Conservation (phyloP, 768 basidiomycete species). For the Clitopilus passeckerianus region DNA sequence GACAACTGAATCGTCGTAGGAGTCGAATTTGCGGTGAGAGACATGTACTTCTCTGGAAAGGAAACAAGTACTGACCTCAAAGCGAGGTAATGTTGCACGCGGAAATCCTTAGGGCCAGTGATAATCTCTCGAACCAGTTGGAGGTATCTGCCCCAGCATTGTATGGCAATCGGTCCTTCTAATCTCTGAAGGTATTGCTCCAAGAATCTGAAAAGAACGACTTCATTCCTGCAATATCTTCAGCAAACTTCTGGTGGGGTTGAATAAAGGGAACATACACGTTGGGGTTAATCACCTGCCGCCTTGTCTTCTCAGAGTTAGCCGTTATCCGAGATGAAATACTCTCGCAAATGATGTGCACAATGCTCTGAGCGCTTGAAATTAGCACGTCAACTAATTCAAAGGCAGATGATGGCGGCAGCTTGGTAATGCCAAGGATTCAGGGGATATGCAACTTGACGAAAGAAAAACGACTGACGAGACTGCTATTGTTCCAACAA, state of each 20-base stretch:
- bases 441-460: slow-evolving; percentile 2
- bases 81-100: slow-evolving; percentile 63
- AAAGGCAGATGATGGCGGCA: slow-evolving; percentile 54
- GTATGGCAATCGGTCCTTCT: slow-evolving; percentile 88
- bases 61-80: slow-evolving; percentile 50
- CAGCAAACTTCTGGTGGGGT: slow-evolving; percentile 1
- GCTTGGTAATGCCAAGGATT: slow-evolving; percentile 22
- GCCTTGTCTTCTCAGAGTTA: slow-evolving; percentile 53
- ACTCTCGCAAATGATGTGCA: slow-evolving; percentile 86
- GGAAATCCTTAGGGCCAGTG: slow-evolving; percentile 62
- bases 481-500: slow-evolving; percentile 66
- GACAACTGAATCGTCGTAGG: slow-evolving; percentile 45
- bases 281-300: slow-evolving; percentile 56
- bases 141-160: slow-evolving; percentile 84
- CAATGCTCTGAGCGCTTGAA: slow-evolving; percentile 79
- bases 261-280: slow-evolving; percentile 43
- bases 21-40: neutral
- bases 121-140: slow-evolving; percentile 76
- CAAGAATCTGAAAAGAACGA: slow-evolving; percentile 76
- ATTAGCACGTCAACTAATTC: slow-evolving; percentile 82
- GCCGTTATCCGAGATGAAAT: slow-evolving; percentile 57
- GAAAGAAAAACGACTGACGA: slow-evolving; percentile 29
- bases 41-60: neutral
- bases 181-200: slow-evolving; percentile 80
- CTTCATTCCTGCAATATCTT: slow-evolving; percentile 50